Base-by-base conservation (phyloP, 1,139 yeast species). In the Debaryomycetaceae sp. region DNA sequence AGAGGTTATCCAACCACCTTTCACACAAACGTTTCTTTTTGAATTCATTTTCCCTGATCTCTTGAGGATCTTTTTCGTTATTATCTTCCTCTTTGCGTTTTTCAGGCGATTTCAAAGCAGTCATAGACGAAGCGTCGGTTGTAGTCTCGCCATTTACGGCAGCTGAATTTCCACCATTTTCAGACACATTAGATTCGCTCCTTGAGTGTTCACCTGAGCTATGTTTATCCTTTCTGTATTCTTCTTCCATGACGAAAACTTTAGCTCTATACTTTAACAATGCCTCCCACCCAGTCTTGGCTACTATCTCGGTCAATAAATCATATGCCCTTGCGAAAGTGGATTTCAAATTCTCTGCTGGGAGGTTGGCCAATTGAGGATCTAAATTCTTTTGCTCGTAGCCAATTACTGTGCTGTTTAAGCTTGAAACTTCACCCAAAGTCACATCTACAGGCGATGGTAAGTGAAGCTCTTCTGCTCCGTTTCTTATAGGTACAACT, bases 231-330 rank as follows among this genome's bases (percentile, higher is more conserved):
- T 73, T 73, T 34, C 79, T 64, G 51, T 87, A 87, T 56, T 92
- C 98, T 45, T 86, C 92, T 59, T 91, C 97, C 98, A 92, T 92
- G 26, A 92, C 92, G 61, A 92, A 92, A 1, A 88, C 89, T 42
- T 81, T 78, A 3, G 96, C 87, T 51, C 98, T 78, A 42, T 83
- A 71, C 52, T 79, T 78, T 56, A 92, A 71, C 41, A 92, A 69
- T n/a, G 81, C 78, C 52, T 88, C 92, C 98, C 98, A 92, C 4
- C 98, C 98, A 17, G 87, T 74, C 40, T 76, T 74, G 41, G 74
- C 67, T 28, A 81, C 84, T 44, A 91, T 79, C 34, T 77, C 80
- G 0, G 97, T 87, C 44, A 92, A 70, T 47, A 89, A 68, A 40
- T 84, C 86, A 59, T 89, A 92, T 1, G 94, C 92, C 53, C 73